Evolutionary conservation across 352 stramenopile genomes (phyloP).

Genomic region (Peronospora belbahrii): DNA sequence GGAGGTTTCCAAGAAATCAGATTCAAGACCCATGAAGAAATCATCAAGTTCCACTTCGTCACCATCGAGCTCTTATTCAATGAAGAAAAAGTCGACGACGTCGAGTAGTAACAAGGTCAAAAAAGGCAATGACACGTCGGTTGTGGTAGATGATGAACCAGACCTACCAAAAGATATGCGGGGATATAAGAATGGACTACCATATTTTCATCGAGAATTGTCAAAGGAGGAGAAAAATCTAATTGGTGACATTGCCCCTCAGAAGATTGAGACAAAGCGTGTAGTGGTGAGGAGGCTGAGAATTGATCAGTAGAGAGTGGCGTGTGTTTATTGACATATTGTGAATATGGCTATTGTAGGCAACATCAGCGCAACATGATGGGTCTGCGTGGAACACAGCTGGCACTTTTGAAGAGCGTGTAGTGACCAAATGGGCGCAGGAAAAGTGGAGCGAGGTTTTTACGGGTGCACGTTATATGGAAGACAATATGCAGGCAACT

Average conservation of each 20-base stretch:
- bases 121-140: conserved; percentile 17
- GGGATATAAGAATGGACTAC: conserved; percentile 80
- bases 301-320: background rate
- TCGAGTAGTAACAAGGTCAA: conserved; percentile 11
- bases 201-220: conserved; percentile 97
- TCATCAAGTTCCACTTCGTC: conserved; percentile 2
- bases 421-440: conserved; percentile 83
- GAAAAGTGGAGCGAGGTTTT: conserved; percentile 59
- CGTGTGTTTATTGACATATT: background rate
- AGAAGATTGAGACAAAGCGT: conserved; percentile 62
- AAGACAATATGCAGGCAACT: conserved; percentile 35
- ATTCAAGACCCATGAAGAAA: conserved; percentile 17
- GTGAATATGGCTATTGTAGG: background rate
- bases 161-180: conserved; percentile 53
- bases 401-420: conserved; percentile 87
- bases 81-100: conserved; percentile 14
- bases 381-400: conserved; percentile 89
- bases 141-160: conserved; percentile 61
- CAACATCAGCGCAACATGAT: conserved; percentile 36
- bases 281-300: conserved; percentile 13
- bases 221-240: conserved; percentile 92
- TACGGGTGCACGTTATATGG: conserved; percentile 28
- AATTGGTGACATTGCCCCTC: conserved; percentile 92
- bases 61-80: conserved; percentile 3
- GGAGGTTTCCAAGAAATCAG: conserved; percentile 44